These are phyloP conservation scores for Fonsecaea monophora DNA, from an alignment of 2,329 filamentous ascomycete genomes.

Conservation along the genomic window DNA sequence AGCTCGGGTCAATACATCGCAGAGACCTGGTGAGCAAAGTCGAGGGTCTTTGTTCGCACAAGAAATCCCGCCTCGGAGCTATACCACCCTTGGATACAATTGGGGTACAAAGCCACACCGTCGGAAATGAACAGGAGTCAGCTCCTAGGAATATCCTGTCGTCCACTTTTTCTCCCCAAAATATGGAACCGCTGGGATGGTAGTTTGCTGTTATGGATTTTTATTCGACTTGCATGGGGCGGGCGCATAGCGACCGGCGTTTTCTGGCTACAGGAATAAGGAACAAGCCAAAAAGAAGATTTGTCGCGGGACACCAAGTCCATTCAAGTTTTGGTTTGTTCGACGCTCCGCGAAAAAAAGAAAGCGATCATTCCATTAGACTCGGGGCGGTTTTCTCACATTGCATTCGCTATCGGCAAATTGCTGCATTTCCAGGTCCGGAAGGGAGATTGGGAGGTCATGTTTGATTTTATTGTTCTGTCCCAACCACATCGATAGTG, in stretches of 20 bases:
- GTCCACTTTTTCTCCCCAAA: background rate
- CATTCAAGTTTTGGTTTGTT: background rate
- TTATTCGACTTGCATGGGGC: background rate
- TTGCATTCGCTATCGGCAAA: background rate
- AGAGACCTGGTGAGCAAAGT: constrained; percentile 48
- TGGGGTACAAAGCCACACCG: background rate
- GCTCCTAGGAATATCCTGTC: background rate
- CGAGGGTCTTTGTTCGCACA: background rate
- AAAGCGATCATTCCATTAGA: background rate
- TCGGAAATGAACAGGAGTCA: background rate
- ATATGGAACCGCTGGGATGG: background rate
- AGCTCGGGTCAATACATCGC: constrained; percentile 95
- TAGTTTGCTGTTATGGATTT: background rate
- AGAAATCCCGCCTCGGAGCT: background rate
- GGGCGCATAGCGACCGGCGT: background rate
- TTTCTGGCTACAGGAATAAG: background rate
- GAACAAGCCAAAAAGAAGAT: background rate
- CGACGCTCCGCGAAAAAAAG: background rate
- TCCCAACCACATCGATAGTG: background rate
- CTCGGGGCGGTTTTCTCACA: background rate
- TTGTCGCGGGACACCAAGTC: background rate
- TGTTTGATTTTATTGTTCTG: background rate
- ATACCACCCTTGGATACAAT: background rate
- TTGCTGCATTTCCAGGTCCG: background rate
- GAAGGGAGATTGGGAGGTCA: background rate